A percentile compares a stretch with the other conserved stretches of the same genome.
Evolutionary conservation across 768 basidiomycete species (phyloP).

Genomic region (Hericium alpestre): DNA sequence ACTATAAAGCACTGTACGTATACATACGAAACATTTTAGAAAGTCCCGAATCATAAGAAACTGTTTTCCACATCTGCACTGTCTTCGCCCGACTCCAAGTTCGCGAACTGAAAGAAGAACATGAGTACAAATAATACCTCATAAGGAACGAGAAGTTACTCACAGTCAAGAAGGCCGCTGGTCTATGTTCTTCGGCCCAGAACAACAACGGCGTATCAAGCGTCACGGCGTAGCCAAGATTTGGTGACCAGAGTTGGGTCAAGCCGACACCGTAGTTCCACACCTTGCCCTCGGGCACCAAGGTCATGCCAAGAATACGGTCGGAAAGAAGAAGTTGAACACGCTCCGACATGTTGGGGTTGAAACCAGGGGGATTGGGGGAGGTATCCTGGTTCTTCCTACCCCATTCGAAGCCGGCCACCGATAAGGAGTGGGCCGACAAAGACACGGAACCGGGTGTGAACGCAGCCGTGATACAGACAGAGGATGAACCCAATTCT

Average conservation of each 20-base stretch:
- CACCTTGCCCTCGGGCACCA: constrained; percentile 86
- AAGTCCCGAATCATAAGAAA: constrained; percentile 51
- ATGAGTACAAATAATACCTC: constrained; percentile 4
- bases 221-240: constrained; percentile 68
- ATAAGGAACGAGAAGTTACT: constrained; percentile 21
- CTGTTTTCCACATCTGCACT: constrained; percentile 94
- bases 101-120: constrained; percentile 57
- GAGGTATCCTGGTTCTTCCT: constrained; percentile 85
- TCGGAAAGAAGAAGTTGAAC: constrained; percentile 91
- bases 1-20: not conserved
- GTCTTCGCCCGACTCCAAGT: constrained; percentile 82
- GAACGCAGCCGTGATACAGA: constrained; percentile 91
- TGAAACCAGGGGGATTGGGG: constrained; percentile 83
- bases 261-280: constrained; percentile 97
- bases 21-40: not conserved
- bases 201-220: constrained; percentile 90
- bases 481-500: constrained; percentile 88
- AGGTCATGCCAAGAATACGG: constrained; percentile 89
- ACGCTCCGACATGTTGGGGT: constrained; percentile 96
- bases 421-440: constrained; percentile 82
- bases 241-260: constrained; percentile 84
- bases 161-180: constrained; percentile 86
- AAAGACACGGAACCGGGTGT: constrained; percentile 96
- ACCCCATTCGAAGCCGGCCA: constrained; percentile 97
- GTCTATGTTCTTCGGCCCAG: constrained; percentile 94